A percentile compares a stretch with the other conserved stretches of the same genome.
Evolutionary conservation across 768 basidiomycete species (phyloP).

Genomic region (Boletus sp.): DNA sequence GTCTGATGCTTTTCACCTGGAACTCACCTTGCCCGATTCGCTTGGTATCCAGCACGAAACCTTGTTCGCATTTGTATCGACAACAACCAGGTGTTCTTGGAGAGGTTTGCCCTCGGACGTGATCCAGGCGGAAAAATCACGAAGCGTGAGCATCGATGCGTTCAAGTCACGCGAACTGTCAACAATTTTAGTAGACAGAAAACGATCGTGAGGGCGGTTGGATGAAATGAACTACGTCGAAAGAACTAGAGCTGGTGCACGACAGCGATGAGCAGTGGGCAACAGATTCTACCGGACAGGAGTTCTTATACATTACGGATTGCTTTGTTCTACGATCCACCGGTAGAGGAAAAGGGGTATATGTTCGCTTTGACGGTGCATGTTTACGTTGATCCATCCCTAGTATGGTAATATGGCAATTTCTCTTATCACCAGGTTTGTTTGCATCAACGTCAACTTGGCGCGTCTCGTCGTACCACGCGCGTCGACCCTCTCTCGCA

Average conservation of each 20-base stretch:
- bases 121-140: slow-evolving; percentile 72
- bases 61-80: slow-evolving; percentile 42
- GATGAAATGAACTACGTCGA: background rate
- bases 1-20: background rate
- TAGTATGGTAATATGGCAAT: background rate
- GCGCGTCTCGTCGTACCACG: background rate
- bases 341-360: background rate
- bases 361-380: slow-evolving; percentile 9
- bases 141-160: slow-evolving; percentile 47
- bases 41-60: slow-evolving; percentile 72
- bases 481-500: background rate
- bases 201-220: too few relatives aligned
- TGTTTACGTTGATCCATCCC: background rate
- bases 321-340: background rate
- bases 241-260: background rate
- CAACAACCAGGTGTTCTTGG: slow-evolving; percentile 54
- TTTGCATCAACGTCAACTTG: background rate
- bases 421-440: background rate
- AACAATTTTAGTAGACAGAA: background rate
- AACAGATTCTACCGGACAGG: background rate
- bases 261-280: background rate
- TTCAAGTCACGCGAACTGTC: background rate
- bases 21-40: slow-evolving; percentile 51
- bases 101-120: slow-evolving; percentile 47
- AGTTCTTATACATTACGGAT: too few relatives aligned